Evolutionary conservation across 176 grass and related monocot genomes (phyloP).

Genomic region (Hordeum marinum): DNA sequence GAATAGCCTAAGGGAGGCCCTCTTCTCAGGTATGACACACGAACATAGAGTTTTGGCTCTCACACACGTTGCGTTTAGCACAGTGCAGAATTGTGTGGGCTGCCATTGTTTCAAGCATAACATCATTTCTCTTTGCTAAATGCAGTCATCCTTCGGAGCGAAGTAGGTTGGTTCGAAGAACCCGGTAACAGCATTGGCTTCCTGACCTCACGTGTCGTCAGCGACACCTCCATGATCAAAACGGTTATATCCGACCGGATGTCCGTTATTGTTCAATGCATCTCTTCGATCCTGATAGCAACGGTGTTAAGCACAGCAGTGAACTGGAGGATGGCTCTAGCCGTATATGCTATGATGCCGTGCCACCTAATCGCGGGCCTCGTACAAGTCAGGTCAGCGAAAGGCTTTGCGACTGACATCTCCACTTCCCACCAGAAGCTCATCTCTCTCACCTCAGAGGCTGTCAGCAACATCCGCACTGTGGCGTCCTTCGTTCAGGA

Average conservation of each 20-base stretch:
- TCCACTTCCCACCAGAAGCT: constrained; percentile 34
- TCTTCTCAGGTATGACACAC: constrained; percentile 53
- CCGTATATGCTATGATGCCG: constrained; percentile 56
- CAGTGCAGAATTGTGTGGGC: background rate
- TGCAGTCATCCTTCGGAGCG: constrained; percentile 51
- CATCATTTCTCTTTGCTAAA: constrained; percentile 3
- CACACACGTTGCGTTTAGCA: background rate
- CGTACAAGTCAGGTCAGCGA: constrained; percentile 59
- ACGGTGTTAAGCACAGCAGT: constrained; percentile 38
- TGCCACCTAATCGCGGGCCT: constrained; percentile 53
- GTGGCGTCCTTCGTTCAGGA: constrained; percentile 56
- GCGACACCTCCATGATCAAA: constrained; percentile 54
- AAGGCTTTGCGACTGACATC: constrained; percentile 45
- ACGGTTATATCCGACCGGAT: constrained; percentile 56
- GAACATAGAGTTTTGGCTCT: background rate
- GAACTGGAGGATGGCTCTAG: constrained; percentile 64
- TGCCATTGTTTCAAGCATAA: background rate
- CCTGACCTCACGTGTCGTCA: constrained; percentile 38
- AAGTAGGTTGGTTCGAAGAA: constrained; percentile 60
- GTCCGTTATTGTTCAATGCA: constrained; percentile 52
- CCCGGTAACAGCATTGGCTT: constrained; percentile 39
- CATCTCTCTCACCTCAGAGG: constrained; percentile 44
- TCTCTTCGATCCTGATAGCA: constrained; percentile 65
- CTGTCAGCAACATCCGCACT: constrained; percentile 51
- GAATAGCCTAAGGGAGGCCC: constrained; percentile 48